Base-by-base conservation (phyloP, 257 asterid genomes). In the Cinchona pubescens region DNA sequence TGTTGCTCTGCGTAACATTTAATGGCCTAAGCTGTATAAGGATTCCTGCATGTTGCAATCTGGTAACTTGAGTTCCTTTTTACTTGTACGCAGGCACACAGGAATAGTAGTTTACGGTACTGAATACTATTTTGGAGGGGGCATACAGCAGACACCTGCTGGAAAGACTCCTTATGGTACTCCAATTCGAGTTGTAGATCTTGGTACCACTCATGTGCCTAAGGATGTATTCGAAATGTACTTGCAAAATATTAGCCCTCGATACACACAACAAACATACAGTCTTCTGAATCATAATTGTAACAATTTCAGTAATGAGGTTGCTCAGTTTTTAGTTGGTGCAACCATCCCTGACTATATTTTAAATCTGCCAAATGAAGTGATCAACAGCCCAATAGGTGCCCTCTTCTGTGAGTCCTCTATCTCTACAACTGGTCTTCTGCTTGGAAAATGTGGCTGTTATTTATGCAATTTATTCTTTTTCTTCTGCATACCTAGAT, bases 281-380 rank as follows among this genome's bases (percentile, higher is more conserved):
- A 95, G 91, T 83, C 81, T 95, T 83, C 69, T 95, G 64, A 81
- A 88, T 43, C 96, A 92, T 79, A 95, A 95, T 75, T 95, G 99
- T 83, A 95, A 95, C 88, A 95, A 95, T 79, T 95, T 95, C 76
- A 95, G 93, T 77, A 93, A 89, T 62, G 99, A 95, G 86, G 91
- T 91, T 85, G 89, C 94, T 43, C 97, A 93, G 88, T 93, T 93
- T 81, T 85, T 93, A 67, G 91, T 87, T 48, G 96, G 96, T 72
- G 82, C 86, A 69, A 60, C 90, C 27, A 87, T 93, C 51, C 98
- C 97, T 0, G 96, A 93, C 25, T 86, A 93, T 83, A 93, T 93
- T 72, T 67, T 91, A 82, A 87, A 91, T 81, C 95, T 93, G 75
- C 98, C 98, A 1, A 90, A 86, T 58, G 98, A 93, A 81, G 96